Percentiles rank a stretch among this genome's conserved stretches.
These are phyloP conservation scores for Brassica incana DNA, from an alignment of 345 rosid genomes.

Conservation along the genomic window DNA sequence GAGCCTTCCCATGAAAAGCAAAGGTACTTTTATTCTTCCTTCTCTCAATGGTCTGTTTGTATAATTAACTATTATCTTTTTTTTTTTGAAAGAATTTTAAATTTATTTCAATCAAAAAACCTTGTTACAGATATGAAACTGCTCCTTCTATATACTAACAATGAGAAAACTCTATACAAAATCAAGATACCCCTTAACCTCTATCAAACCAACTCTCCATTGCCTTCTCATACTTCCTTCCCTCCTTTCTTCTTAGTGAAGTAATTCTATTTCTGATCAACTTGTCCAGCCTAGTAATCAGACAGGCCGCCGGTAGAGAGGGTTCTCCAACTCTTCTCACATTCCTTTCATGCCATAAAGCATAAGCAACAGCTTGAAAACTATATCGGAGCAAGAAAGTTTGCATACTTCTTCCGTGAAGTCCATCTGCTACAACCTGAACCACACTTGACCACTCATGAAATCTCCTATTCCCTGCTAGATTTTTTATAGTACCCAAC, in stretches of 20 bases:
- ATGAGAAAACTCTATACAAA: too few relatives aligned
- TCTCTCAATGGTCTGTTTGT: too few relatives aligned
- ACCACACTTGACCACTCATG: background rate
- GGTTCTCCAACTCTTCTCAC: background rate
- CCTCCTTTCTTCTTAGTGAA: background rate
- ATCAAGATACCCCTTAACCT: too few relatives aligned
- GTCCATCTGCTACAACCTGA: background rate
- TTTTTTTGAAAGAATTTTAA: too few relatives aligned
- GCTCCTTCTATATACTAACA: too few relatives aligned
- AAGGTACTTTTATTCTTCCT: too few relatives aligned
- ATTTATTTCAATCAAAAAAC: too few relatives aligned
- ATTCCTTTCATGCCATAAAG: background rate
- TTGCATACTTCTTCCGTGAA: background rate
- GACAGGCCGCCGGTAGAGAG: background rate
- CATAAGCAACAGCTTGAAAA: background rate
- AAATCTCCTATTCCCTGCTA: background rate
- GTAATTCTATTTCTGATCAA: background rate
- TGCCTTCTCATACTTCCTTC: background rate
- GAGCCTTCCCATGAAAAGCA: too few relatives aligned
- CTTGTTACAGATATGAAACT: too few relatives aligned
- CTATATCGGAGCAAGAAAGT: background rate
- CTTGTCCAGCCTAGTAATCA: background rate
- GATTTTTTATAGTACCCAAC: background rate
- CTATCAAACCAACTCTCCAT: too few relatives aligned
- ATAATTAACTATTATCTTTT: too few relatives aligned